Conservation (phyloP, 2,329 filamentous ascomycete species). For the Calonectria leucothoes region DNA sequence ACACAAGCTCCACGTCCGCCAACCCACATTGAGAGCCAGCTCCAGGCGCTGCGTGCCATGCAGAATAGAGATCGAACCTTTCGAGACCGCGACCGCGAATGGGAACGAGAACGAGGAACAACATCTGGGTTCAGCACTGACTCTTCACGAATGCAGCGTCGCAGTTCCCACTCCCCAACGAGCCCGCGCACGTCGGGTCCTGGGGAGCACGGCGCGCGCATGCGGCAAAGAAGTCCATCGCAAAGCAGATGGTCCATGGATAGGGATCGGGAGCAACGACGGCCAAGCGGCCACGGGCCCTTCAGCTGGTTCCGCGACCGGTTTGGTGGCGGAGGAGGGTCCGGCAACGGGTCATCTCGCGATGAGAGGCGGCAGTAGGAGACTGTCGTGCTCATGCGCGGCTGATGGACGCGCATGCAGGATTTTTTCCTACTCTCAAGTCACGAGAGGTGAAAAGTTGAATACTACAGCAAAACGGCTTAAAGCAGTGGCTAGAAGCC, state of each 20-base stretch:
- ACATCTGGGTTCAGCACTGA: conserved; percentile 46
- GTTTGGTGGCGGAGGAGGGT: conserved; percentile 48
- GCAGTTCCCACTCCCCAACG: conserved; percentile 53
- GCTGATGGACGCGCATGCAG: background rate
- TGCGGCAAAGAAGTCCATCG: conserved; percentile 54
- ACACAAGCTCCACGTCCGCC: conserved; percentile 37
- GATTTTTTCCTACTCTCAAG: background rate
- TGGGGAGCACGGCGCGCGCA: conserved; percentile 46
- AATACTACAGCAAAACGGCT: background rate
- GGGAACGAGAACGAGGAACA: conserved; percentile 35
- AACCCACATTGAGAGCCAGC: conserved; percentile 41
- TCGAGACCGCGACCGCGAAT: conserved; percentile 40
- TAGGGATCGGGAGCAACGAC: conserved; percentile 45
- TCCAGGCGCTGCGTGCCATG: conserved; percentile 45
- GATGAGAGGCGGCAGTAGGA: conserved; percentile 45
- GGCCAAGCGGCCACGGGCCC: conserved; percentile 49
- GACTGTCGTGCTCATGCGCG: conserved; percentile 20
- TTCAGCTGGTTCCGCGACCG: conserved; percentile 58
- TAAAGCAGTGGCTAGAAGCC: background rate
- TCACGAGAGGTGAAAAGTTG: background rate
- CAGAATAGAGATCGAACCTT: conserved; percentile 15
- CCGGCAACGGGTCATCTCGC: conserved; percentile 41
- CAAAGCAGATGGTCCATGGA: conserved; percentile 44
- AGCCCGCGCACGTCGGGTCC: conserved; percentile 45
- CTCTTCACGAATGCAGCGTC: conserved; percentile 49